Conservation (phyloP, 768 basidiomycete genomes). For the Pseudohyphozyma bogoriensis region DNA sequence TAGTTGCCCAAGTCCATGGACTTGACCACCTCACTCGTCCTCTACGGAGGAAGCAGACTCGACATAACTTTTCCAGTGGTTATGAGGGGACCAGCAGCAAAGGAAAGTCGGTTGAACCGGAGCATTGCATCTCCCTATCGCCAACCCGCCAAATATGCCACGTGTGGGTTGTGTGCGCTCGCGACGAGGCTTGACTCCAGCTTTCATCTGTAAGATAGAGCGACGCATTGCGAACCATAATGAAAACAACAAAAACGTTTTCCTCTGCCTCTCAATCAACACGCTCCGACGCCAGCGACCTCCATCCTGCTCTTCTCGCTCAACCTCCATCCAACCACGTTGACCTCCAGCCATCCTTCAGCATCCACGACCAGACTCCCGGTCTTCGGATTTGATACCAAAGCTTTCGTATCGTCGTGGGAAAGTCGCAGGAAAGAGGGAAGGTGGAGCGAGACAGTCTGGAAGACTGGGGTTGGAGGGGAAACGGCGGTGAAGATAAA, state of each 20-base stretch:
- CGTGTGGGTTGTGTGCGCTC: no score
- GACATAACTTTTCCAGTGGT: no score
- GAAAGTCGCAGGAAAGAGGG: background rate
- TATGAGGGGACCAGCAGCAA: no score
- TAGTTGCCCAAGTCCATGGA: no score
- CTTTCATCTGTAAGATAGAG: no score
- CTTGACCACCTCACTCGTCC: no score
- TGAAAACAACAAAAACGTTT: background rate
- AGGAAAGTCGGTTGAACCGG: no score
- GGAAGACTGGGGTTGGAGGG: background rate
- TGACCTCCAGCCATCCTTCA: slow-evolving; percentile 12
- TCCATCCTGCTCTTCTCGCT: slow-evolving; percentile 14
- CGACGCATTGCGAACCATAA: no score
- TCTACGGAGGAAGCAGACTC: no score
- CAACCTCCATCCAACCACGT: slow-evolving; percentile 2
- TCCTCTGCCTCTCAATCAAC: background rate
- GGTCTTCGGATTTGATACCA: background rate
- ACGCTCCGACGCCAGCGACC: background rate
- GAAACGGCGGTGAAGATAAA: slow-evolving; percentile 1
- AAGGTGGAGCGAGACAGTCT: slow-evolving; percentile 15
- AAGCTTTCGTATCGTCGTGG: background rate
- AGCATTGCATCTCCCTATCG: no score
- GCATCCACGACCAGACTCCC: background rate
- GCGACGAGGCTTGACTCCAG: no score
- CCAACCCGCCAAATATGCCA: no score